A percentile compares a stretch with the other conserved stretches of the same genome.
Conservation (phyloP, 305 asterid genomes). For the Lippia alba region DNA sequence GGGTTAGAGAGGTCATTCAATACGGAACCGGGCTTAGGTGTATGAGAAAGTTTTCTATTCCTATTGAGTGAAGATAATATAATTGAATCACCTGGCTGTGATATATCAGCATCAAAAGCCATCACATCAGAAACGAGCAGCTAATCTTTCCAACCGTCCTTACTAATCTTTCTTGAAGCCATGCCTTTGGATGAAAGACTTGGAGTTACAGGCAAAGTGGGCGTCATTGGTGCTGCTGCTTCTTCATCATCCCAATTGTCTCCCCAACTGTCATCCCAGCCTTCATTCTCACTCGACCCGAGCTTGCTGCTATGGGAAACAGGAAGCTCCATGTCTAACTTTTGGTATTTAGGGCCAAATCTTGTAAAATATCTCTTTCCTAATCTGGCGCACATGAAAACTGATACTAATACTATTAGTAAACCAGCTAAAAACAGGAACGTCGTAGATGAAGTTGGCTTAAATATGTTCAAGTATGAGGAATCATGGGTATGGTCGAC, state of each 20-base stretch:
- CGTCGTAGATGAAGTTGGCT: conserved; percentile 39
- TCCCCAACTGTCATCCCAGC: conserved; percentile 86
- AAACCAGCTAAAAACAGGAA: conserved; percentile 51
- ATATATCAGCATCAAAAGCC: background rate
- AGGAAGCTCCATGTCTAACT: conserved; percentile 77
- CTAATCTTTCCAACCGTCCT: conserved; percentile 86
- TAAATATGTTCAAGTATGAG: conserved; percentile 36
- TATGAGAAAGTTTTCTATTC: background rate
- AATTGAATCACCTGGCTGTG: conserved; percentile 2
- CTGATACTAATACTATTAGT: conserved; percentile 40
- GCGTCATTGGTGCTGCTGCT: conserved; percentile 50
- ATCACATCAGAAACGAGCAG: background rate
- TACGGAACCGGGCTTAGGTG: background rate
- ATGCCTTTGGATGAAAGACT: conserved; percentile 61
- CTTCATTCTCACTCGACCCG: conserved; percentile 51
- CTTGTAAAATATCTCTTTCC: conserved; percentile 46
- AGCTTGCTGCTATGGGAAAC: conserved; percentile 56
- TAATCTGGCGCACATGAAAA: conserved; percentile 46
- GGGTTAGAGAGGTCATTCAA: conserved; percentile 16
- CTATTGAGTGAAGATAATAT: conserved; percentile 1
- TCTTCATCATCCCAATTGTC: conserved; percentile 93
- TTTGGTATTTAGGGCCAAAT: conserved; percentile 56
- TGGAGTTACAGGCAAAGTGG: conserved; percentile 66
- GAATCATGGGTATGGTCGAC: conserved; percentile 39
- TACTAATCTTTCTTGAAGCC: conserved; percentile 57